Conservation (phyloP, 345 rosid genomes). For the Citrus australasica region DNA sequence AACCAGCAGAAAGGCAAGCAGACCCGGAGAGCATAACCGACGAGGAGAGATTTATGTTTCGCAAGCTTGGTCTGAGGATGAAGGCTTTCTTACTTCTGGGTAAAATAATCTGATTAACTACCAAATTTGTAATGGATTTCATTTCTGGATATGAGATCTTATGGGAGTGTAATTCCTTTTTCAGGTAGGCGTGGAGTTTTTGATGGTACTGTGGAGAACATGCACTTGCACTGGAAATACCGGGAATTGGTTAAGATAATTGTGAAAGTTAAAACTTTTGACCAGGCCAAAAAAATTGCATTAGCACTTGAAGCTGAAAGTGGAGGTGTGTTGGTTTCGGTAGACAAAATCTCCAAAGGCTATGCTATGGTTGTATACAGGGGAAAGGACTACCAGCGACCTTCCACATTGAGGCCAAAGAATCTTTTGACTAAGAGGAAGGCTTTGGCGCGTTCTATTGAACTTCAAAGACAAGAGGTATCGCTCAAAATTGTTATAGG, state of each 20-base stretch:
- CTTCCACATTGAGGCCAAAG: constrained; percentile 72
- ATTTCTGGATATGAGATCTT: constrained; percentile 11
- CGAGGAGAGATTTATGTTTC: constrained; percentile 98
- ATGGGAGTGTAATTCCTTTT: constrained; percentile 24
- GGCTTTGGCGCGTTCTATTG: constrained; percentile 94
- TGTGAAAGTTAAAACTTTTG: constrained; percentile 67
- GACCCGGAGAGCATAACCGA: constrained; percentile 79
- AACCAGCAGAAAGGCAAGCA: constrained; percentile 65
- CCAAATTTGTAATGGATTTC: background rate
- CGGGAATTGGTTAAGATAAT: constrained; percentile 84
- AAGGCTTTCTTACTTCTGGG: constrained; percentile 95
- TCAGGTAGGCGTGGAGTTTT: constrained; percentile 94
- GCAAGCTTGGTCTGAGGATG: constrained; percentile 92
- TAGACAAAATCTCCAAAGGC: constrained; percentile 88
- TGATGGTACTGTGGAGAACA: constrained; percentile 94
- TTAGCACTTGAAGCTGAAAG: constrained; percentile 95
- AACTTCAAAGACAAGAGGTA: constrained; percentile 93
- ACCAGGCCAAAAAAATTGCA: constrained; percentile 78
- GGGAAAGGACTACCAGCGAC: constrained; percentile 84
- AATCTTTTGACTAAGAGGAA: constrained; percentile 94
- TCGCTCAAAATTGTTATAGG: background rate
- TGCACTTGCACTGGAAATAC: constrained; percentile 99
- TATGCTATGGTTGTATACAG: constrained; percentile 80
- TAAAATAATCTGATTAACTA: constrained; percentile 26
- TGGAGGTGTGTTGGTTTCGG: constrained; percentile 87